Percentiles rank a stretch among this genome's conserved stretches.
Conservation (phyloP, 1,284 basidiomycete genomes). For the Ganoderma boninense region DNA sequence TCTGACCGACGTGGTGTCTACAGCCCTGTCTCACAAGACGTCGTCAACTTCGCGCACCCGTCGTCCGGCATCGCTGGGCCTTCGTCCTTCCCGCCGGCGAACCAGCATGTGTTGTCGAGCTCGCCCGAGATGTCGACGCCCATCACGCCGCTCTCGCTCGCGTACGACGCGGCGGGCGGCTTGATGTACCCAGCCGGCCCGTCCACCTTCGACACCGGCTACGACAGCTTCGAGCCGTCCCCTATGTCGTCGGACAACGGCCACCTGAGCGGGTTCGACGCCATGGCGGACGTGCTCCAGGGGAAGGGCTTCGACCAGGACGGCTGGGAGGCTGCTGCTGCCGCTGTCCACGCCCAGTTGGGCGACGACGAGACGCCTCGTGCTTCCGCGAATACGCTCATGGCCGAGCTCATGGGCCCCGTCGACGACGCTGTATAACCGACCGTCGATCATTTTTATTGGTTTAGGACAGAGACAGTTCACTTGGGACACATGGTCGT, state of each 20-base stretch:
- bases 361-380: neutral
- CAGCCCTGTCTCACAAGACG: slow-evolving; percentile 8
- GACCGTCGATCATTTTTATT: neutral
- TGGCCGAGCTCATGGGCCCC: neutral
- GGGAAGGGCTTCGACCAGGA: slow-evolving; percentile 11
- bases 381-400: neutral
- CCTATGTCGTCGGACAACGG: slow-evolving; percentile 10
- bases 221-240: slow-evolving; percentile 4
- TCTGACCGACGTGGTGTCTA: neutral
- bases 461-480: neutral
- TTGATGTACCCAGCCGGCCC: slow-evolving; percentile 16
- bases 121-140: slow-evolving; percentile 4
- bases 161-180: slow-evolving; percentile 11
- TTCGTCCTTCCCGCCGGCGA: neutral
- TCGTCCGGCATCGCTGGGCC: neutral
- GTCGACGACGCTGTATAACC: neutral
- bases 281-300: slow-evolving; percentile 16
- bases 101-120: neutral
- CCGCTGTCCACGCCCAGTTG: neutral
- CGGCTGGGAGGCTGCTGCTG: neutral
- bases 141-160: slow-evolving; percentile 31
- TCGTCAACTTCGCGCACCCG: neutral
- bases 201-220: slow-evolving; percentile 19
- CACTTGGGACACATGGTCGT: neutral
- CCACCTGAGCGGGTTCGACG: slow-evolving; percentile 12